phyloP scores from a whole-genome alignment of 768 basidiomycete genomes.

The Chalciporus pseudorubinellus region DNA sequence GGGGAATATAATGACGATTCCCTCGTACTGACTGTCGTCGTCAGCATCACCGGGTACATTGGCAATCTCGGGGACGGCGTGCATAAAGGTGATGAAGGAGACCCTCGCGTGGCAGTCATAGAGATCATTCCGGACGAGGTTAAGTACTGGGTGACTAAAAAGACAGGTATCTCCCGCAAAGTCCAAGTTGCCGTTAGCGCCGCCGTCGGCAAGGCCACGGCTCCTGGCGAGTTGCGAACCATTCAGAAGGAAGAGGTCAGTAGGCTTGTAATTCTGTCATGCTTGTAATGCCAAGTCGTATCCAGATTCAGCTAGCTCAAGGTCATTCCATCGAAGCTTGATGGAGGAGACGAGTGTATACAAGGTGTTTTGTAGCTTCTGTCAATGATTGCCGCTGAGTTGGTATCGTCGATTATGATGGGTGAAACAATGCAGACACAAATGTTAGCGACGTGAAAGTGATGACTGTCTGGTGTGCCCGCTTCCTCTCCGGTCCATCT shows the following conservation, averaged over 20 bases:
- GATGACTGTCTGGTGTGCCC: constrained; percentile 7
- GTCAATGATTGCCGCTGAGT: neutral
- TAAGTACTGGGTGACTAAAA: constrained; percentile 74
- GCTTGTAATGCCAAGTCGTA: neutral
- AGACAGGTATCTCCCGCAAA: constrained; percentile 53
- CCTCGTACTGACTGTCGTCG: neutral
- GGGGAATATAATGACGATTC: neutral
- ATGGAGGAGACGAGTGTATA: constrained; percentile 2
- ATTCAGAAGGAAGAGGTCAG: constrained; percentile 72
- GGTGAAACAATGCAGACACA: neutral
- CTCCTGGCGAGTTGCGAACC: constrained; percentile 74
- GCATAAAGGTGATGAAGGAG: constrained; percentile 76
- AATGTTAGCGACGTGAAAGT: neutral
- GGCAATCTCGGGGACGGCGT: constrained; percentile 83
- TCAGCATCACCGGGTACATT: constrained; percentile 73
- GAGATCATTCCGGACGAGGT: constrained; percentile 80
- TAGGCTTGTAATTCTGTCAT: constrained; percentile 3
- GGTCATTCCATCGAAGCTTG: constrained; percentile 16
- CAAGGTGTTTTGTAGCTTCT: neutral
- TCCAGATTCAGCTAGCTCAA: constrained; percentile 45
- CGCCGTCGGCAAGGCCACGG: constrained; percentile 58
- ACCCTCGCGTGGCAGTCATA: constrained; percentile 78
- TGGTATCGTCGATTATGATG: constrained; percentile 7
- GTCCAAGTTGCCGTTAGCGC: constrained; percentile 59
- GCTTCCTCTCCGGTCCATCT: constrained; percentile 18